These are phyloP conservation scores for Mycena polygramma DNA, from an alignment of 768 basidiomycete genomes.

Conservation along the genomic window DNA sequence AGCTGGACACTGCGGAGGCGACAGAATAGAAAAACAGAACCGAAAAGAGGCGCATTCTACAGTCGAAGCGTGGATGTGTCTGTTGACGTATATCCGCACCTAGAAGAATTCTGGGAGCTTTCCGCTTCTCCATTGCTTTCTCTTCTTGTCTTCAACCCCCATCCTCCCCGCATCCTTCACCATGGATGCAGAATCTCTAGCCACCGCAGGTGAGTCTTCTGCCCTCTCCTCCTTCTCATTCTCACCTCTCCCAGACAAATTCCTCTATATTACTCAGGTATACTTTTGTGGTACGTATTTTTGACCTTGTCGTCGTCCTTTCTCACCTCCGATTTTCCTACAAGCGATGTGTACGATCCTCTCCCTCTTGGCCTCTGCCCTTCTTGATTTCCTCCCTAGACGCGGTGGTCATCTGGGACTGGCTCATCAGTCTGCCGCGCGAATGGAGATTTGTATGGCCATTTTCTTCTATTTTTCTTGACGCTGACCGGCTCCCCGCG, in stretches of 20 bases:
- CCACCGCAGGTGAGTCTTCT: conserved; percentile 35
- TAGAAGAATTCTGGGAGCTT: background rate
- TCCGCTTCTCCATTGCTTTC: conserved; percentile 28
- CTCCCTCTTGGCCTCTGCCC: conserved; percentile 2
- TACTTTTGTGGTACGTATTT: conserved; percentile 85
- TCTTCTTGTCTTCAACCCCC: conserved; percentile 40
- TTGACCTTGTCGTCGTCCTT: conserved; percentile 38
- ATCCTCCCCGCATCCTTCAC: conserved; percentile 36
- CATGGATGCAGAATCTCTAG: conserved; percentile 44
- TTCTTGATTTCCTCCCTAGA: conserved; percentile 55
- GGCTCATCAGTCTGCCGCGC: conserved; percentile 82
- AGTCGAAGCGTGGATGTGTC: conserved; percentile 11
- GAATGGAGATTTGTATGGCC: conserved; percentile 80
- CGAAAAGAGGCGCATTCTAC: conserved; percentile 29
- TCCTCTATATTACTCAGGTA: conserved; percentile 76
- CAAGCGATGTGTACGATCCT: conserved; percentile 77
- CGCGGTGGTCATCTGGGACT: conserved; percentile 88
- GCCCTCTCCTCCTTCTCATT: conserved; percentile 44
- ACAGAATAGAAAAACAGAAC: conserved; percentile 27
- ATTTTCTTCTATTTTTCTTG: conserved; percentile 34
- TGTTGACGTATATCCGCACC: conserved; percentile 31
- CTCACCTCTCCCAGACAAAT: conserved; percentile 75
- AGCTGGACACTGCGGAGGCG: conserved; percentile 35
- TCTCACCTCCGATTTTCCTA: conserved; percentile 48
- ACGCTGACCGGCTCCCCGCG: conserved; percentile 36